Evolutionary conservation across 2,329 filamentous ascomycete species (phyloP).

Genomic region (Pseudogymnoascus sp.): DNA sequence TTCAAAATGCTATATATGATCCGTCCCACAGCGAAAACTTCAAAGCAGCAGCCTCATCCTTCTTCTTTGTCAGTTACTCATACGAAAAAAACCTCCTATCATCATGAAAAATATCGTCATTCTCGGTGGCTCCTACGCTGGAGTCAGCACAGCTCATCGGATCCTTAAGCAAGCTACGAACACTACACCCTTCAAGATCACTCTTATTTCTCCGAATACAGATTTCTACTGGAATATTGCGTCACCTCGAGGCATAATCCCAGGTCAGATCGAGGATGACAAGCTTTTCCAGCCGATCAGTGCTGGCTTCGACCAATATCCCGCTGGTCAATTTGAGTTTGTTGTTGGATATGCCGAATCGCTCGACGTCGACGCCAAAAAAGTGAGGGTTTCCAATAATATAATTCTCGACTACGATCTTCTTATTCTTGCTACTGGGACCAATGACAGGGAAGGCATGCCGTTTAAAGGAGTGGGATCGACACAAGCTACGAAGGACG

Average conservation of each 20-base stretch:
- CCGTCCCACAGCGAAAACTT: background rate
- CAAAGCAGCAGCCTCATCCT: constrained; percentile 4
- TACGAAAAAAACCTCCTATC: constrained; percentile 14
- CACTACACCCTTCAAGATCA: constrained; percentile 43
- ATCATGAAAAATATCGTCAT: constrained; percentile 29
- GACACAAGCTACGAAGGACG: constrained; percentile 29
- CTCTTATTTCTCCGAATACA: constrained; percentile 47
- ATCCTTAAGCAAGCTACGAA: constrained; percentile 27
- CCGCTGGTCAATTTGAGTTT: constrained; percentile 44
- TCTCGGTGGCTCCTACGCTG: constrained; percentile 30
- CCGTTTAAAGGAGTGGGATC: constrained; percentile 46
- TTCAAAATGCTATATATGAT: constrained; percentile 17
- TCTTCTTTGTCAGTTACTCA: constrained; percentile 13
- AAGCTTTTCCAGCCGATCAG: constrained; percentile 36
- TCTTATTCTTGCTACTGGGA: constrained; percentile 51
- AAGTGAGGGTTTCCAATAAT: constrained; percentile 37
- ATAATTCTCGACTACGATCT: constrained; percentile 41
- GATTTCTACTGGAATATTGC: constrained; percentile 47
- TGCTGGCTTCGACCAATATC: constrained; percentile 44
- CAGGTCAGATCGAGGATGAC: constrained; percentile 40
- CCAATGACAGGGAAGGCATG: constrained; percentile 37
- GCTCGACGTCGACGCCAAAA: constrained; percentile 39
- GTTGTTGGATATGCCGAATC: constrained; percentile 43
- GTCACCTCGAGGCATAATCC: constrained; percentile 42
- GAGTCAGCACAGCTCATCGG: constrained; percentile 29